A percentile compares a stretch with the other conserved stretches of the same genome.
phyloP scores from a whole-genome alignment of 495 filamentous ascomycete genomes.

The Acidiella bohemica region DNA sequence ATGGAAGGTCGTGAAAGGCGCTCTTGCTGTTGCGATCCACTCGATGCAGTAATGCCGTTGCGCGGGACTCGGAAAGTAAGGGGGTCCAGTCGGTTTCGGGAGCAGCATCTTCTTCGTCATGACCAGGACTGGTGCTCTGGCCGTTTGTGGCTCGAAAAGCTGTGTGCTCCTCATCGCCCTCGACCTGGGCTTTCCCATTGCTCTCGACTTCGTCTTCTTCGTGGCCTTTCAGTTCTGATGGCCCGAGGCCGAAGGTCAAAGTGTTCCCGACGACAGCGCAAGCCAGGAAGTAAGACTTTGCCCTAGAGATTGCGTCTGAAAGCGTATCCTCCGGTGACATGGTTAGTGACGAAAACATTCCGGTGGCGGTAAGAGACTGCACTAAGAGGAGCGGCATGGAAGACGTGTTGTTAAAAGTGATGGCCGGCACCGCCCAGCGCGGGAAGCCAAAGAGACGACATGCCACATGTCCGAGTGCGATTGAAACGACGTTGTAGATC shows the following conservation, averaged over 20 bases:
- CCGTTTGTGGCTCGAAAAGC: too few relatives aligned
- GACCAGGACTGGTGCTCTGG: too few relatives aligned
- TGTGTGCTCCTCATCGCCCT: constrained; percentile 25
- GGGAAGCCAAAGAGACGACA: constrained; percentile 43
- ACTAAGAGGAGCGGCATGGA: constrained; percentile 56
- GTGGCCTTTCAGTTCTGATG: constrained; percentile 40
- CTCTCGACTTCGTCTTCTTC: constrained; percentile 31
- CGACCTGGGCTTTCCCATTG: constrained; percentile 11
- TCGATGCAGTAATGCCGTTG: constrained; percentile 19
- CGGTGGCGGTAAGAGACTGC: constrained; percentile 49
- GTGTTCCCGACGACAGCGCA: constrained; percentile 49
- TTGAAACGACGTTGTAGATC: constrained; percentile 41
- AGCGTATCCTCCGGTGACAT: constrained; percentile 38
- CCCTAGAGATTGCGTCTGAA: constrained; percentile 43
- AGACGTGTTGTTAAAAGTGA: constrained; percentile 68
- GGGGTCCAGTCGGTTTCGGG: constrained; percentile 11
- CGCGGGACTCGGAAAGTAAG: constrained; percentile 30
- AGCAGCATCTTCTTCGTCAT: constrained; percentile 19
- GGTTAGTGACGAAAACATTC: constrained; percentile 45
- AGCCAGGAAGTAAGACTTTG: constrained; percentile 58
- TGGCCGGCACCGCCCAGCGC: constrained; percentile 50
- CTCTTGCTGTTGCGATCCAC: constrained; percentile 17
- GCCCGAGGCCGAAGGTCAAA: constrained; percentile 53
- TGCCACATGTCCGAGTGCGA: constrained; percentile 35
- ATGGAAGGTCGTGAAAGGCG: constrained; percentile 29